phyloP scores from a whole-genome alignment of 208 protist species.

The Histomonas meleagridis region DNA sequence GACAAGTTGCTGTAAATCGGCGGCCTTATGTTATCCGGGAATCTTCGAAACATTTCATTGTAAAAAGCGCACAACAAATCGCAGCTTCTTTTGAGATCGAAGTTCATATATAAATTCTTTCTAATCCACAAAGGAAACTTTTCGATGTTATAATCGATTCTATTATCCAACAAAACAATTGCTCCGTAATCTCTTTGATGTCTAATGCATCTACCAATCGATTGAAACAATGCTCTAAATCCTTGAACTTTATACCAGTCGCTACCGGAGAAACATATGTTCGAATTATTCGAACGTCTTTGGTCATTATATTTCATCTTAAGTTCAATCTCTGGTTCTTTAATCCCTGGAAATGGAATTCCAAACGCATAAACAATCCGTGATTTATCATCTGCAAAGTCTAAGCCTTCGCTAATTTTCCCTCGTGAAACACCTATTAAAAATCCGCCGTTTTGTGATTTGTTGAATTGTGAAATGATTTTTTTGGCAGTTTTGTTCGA shows the following conservation, averaged over 20 bases:
- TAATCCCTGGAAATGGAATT: slow-evolving; percentile 39
- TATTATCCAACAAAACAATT: slow-evolving; percentile 41
- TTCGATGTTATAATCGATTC: no score
- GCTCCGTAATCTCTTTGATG: slow-evolving; percentile 45
- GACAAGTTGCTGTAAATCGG: no score
- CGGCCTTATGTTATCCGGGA: no score
- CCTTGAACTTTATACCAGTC: not conserved
- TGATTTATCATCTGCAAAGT: slow-evolving; percentile 43
- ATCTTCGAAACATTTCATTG: no score
- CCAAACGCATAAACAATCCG: slow-evolving; percentile 39
- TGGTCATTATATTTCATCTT: not conserved
- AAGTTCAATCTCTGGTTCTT: slow-evolving; percentile 1
- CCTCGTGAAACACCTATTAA: slow-evolving; percentile 44
- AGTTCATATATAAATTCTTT: no score
- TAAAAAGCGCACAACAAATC: no score
- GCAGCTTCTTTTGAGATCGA: no score
- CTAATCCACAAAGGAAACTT: no score
- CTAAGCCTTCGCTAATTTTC: slow-evolving; percentile 48
- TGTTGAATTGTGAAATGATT: not conserved
- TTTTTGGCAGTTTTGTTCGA: not conserved
- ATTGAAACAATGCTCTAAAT: slow-evolving; percentile 38
- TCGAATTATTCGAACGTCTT: not conserved
- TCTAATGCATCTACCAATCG: slow-evolving; percentile 41
- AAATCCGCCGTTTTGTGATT: not conserved
- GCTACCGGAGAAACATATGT: not conserved